Percentiles rank a stretch among this genome's conserved stretches.
Evolutionary conservation across 2,329 filamentous ascomycete species (phyloP).

Genomic region (Exophiala alcalophila): DNA sequence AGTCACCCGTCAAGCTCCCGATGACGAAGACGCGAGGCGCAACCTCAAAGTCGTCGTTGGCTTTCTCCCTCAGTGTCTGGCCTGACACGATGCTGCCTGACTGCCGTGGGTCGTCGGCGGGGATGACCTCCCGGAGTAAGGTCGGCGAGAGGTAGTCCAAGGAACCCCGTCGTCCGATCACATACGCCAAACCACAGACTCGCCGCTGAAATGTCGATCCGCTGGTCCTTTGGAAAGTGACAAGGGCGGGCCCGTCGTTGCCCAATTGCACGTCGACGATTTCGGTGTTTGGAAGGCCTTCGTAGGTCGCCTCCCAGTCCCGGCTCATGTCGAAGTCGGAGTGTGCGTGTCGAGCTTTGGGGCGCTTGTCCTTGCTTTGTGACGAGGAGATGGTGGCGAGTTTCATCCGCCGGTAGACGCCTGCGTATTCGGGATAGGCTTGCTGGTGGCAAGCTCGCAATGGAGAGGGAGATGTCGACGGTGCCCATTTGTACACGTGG

Average conservation of each 20-base stretch:
- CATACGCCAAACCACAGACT: conserved; percentile 53
- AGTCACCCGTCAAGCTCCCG: conserved; percentile 60
- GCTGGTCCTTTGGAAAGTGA: conserved; percentile 45
- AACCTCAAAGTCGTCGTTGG: conserved; percentile 52
- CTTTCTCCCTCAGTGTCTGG: conserved; percentile 53
- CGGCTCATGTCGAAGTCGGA: conserved; percentile 48
- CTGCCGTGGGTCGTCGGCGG: conserved; percentile 8
- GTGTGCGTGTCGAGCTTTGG: conserved; percentile 30
- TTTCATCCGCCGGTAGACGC: conserved; percentile 60
- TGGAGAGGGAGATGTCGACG: conserved; percentile 54
- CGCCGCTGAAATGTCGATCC: conserved; percentile 45
- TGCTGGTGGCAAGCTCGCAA: conserved; percentile 58
- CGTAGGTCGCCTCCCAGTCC: conserved; percentile 52
- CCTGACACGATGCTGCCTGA: conserved; percentile 45
- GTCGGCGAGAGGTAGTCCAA: conserved; percentile 50
- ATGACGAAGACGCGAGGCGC: conserved; percentile 54
- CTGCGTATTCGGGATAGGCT: conserved; percentile 62
- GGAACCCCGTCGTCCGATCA: conserved; percentile 55
- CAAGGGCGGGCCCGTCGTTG: conserved; percentile 33
- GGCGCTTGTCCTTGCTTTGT: conserved; percentile 28
- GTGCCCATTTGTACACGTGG: conserved; percentile 61
- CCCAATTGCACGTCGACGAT: conserved; percentile 41
- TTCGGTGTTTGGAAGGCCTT: conserved; percentile 55
- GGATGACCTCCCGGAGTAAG: conserved; percentile 47
- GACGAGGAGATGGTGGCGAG: conserved; percentile 40